Evolutionary conservation across 805 yeast genomes (phyloP).

Genomic region (Zygotorulaspora sp.): DNA sequence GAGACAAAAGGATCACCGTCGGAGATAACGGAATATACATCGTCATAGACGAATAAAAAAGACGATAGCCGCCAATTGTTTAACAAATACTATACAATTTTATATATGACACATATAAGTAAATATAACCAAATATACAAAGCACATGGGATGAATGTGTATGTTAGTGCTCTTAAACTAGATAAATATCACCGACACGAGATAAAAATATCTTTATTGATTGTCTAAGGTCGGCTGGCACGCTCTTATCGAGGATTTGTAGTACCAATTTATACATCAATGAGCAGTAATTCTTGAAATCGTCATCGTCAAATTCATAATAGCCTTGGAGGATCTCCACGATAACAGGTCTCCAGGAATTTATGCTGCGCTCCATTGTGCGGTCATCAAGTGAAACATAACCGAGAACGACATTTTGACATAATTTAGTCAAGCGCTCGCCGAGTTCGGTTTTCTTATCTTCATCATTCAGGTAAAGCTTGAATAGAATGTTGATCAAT

Average conservation of each 20-base stretch:
- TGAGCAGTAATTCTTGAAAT: slow-evolving; percentile 57
- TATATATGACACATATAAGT: no score
- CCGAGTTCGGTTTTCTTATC: slow-evolving; percentile 48
- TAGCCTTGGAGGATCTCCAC: slow-evolving; percentile 82
- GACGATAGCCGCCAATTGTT: no score
- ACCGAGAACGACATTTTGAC: slow-evolving; percentile 64
- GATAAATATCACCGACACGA: slow-evolving; percentile 50
- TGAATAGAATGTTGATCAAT: slow-evolving; percentile 72
- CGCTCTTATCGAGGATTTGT: slow-evolving; percentile 54
- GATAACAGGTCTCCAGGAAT: slow-evolving; percentile 89
- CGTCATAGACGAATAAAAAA: no score
- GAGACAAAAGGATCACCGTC: no score
- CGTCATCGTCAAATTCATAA: slow-evolving; percentile 67
- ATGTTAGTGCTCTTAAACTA: slow-evolving; percentile 17
- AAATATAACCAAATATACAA: no score
- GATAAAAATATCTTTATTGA: slow-evolving; percentile 58
- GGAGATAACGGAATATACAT: no score
- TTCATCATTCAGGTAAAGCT: slow-evolving; percentile 52
- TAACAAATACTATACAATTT: no score
- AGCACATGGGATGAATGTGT: no score
- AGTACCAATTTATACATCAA: slow-evolving; percentile 56
- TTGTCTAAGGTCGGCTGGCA: slow-evolving; percentile 55
- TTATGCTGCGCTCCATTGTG: slow-evolving; percentile 71
- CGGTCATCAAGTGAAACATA: slow-evolving; percentile 68
- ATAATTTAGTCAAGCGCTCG: slow-evolving; percentile 52